A percentile compares a stretch with the other conserved stretches of the same genome.
phyloP scores from a whole-genome alignment of 192 early-diverging fungal species.

The Entomortierella parvispora region DNA sequence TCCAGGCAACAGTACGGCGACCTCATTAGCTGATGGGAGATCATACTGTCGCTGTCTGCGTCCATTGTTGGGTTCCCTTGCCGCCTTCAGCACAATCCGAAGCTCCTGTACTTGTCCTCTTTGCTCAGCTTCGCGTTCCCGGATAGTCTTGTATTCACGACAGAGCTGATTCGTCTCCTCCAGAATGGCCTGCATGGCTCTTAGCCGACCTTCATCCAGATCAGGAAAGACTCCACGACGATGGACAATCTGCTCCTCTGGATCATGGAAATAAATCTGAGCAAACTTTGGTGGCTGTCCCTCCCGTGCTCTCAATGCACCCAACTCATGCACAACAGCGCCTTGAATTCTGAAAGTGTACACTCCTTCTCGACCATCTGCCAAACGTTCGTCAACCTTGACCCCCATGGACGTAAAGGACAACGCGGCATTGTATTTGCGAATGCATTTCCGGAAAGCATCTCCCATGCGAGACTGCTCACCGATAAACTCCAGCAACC shows the following conservation, averaged over 20 bases:
- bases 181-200: background rate
- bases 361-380: background rate
- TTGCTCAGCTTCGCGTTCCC: background rate
- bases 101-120: too few relatives aligned
- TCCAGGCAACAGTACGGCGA: slow-evolving; percentile 11
- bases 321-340: slow-evolving; percentile 2
- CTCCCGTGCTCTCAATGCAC: background rate
- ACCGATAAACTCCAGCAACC: background rate
- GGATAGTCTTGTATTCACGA: background rate
- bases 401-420: slow-evolving; percentile 27
- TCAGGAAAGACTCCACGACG: background rate
- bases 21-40: slow-evolving; percentile 10
- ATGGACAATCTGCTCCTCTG: background rate
- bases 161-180: slow-evolving; percentile 1
- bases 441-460: slow-evolving; percentile 6
- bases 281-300: background rate
- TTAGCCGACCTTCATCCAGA: too few relatives aligned
- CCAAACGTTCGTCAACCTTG: background rate
- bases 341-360: slow-evolving; percentile 21
- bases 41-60: slow-evolving; percentile 9
- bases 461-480: background rate
- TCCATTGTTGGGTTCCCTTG: too few relatives aligned
- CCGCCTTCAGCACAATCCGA: too few relatives aligned
- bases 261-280: slow-evolving; percentile 21
- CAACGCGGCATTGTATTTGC: slow-evolving; percentile 27